Evolutionary conservation across 345 rosid genomes (phyloP), one percentile per base, ranked within the genome.

Genomic region (Anacardium occidentale): DNA sequence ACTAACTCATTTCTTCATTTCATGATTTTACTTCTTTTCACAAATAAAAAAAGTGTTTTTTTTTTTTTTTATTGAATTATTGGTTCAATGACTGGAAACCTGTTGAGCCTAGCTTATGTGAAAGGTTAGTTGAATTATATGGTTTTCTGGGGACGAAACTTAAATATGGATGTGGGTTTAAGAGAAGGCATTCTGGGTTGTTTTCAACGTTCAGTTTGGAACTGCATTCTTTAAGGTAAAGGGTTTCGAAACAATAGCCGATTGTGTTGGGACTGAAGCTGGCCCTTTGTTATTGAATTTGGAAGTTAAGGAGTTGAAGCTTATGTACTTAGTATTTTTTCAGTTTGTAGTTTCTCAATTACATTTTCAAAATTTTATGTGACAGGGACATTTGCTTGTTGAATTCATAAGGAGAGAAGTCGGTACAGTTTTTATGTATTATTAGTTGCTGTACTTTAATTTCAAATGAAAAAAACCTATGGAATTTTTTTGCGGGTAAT

Each of bases 1-100:
- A 45, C 25, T 58, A 55, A 45, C 25, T 58, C 73, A 21, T 69
- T 69, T 55, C 62, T 69, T 69, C 52, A 4, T 22, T 69, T 21
- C 22, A 45, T 26, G 15, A 10, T 2, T 58, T n/a, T 3, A n/a
- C 9, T 13, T 68, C 17, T 20, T 55, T 54, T 20, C 14, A 37
- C 20, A 54, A 20, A 21, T 34, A 26, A 51, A 44, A 34, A 67
- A 29, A 29, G 4, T 1, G 4, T 29, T 29, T 29, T 29, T 29
- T 29, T 29, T n/a, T n/a, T n/a, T n/a, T n/a, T n/a, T n/a, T n/a
- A 29, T 34, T 34, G 37, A 34, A 34, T 34, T 34, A 7, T 34
- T 34, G 37, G 37, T 34, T 34, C 37, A 69, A 69, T n/a, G n/a
- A 54, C 34, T 69, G 37, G 42, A 8, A 55, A 14, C 72, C 2